Percentiles rank a stretch among this genome's conserved stretches.
Conservation (phyloP, 2,329 filamentous ascomycete species). For the Fusarium tupiense region DNA sequence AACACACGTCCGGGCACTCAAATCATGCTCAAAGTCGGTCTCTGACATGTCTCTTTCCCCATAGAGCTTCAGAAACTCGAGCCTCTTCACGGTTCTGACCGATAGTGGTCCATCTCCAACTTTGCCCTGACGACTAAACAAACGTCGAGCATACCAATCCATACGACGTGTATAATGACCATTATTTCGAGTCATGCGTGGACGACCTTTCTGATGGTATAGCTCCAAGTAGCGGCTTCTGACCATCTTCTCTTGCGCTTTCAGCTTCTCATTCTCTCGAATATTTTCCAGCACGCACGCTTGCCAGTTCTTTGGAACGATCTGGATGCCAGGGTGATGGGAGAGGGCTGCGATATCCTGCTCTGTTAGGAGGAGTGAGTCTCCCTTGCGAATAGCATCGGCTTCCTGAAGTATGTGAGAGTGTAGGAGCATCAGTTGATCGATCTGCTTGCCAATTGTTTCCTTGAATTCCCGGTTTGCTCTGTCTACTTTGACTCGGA, state of each 20-base stretch:
- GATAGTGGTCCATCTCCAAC: fast-evolving
- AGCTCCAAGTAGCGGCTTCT: neutral
- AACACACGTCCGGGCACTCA: neutral
- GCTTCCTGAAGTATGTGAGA: neutral
- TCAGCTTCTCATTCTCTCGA: neutral
- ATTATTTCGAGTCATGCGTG: neutral
- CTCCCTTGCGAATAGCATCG: neutral
- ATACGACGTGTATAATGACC: neutral
- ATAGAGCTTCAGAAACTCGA: neutral
- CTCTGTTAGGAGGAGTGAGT: too few relatives aligned
- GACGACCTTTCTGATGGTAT: neutral
- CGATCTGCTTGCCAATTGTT: neutral
- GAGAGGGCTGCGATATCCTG: neutral
- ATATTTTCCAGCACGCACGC: fast-evolving
- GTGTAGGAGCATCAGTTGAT: neutral
- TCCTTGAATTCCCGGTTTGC: neutral
- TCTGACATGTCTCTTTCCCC: neutral
- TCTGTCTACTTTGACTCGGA: neutral
- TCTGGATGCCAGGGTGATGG: fast-evolving
- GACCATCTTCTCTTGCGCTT: neutral
- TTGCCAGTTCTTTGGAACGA: neutral
- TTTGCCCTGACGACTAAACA: neutral
- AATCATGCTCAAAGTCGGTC: neutral
- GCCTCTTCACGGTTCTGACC: neutral
- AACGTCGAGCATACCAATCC: neutral